Base-by-base conservation (phyloP, 768 basidiomycete species). In the Asterophora lycoperdoides region DNA sequence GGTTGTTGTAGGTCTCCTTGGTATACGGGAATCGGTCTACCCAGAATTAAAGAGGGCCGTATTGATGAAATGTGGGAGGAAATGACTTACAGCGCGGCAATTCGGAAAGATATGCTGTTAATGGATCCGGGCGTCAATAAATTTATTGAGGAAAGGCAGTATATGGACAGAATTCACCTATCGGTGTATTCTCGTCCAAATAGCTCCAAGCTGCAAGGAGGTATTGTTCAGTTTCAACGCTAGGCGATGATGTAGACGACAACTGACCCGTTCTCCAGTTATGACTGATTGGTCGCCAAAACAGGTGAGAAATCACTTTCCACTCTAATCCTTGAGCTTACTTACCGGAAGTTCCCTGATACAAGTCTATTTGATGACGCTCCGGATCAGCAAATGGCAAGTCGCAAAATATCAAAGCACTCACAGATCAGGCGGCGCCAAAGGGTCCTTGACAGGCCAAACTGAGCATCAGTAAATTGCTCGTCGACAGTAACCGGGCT, bases 11-110 rank as follows among this genome's bases (percentile, higher is more conserved):
- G 3, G 81, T 84, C 19, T 80, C 78, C 39, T 62, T 64, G 1
- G 81, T 83, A 59, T 83, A 83, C 9, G 78, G 68, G 65, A 83
- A 83, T 29, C 79, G 78, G 57, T 76, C 79, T 80, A 59, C 41
- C n/a, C n/a, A n/a, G n/a, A n/a, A n/a, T n/a, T n/a, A n/a, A n/a
- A n/a, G n/a, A n/a, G n/a, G n/a, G n/a, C n/a, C n/a, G n/a, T n/a
- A n/a, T n/a, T n/a, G n/a, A n/a, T n/a, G n/a, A n/a, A n/a, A n/a
- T n/a, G n/a, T n/a, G n/a, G n/a, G n/a, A 9, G 46, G 56, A 52
- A 48, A 9, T 18, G 13, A 38, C 13, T 26, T 46, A 69, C 70
- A 51, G 40, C 59, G 52, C 14, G 72, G 70, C 38, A 71, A 61
- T 51, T 73, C 74, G 20, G 75, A 75, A 3, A 70, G 52, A 51